A percentile compares a stretch with the other conserved stretches of the same genome.
Evolutionary conservation across 1,139 yeast species (phyloP).

Genomic region (Maudiozyma humilis): DNA sequence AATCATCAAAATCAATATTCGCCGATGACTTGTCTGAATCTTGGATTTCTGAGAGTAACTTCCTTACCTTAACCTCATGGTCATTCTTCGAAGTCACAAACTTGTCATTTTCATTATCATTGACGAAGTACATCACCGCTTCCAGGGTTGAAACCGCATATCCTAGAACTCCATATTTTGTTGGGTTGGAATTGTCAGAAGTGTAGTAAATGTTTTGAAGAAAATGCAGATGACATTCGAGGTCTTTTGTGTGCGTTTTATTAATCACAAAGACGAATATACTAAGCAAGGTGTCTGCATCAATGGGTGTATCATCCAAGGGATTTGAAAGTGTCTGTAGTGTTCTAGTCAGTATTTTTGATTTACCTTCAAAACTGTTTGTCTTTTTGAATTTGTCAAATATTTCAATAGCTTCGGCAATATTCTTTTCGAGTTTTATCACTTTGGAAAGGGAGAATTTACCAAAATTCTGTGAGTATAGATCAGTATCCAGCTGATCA

Average conservation of each 20-base stretch:
- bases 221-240: conserved; percentile 60
- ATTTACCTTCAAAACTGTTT: conserved; percentile 47
- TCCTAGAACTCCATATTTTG: conserved; percentile 44
- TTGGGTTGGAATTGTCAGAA: conserved; percentile 33
- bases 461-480: conserved; percentile 34
- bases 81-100: conserved; percentile 7
- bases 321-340: conserved; percentile 43
- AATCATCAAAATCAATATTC: conserved; percentile 2
- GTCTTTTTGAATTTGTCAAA: conserved; percentile 46
- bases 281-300: conserved; percentile 77
- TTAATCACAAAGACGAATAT: conserved; percentile 64
- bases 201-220: conserved; percentile 51
- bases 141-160: conserved; percentile 72
- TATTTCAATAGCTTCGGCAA: conserved; percentile 46
- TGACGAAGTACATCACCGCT: conserved; percentile 60
- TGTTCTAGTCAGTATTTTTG: conserved; percentile 45
- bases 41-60: conserved; percentile 23
- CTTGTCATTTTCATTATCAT: conserved; percentile 5
- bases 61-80: conserved; percentile 4
- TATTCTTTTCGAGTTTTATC: conserved; percentile 38
- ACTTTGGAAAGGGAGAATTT: conserved; percentile 28
- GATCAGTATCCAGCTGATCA: conserved; percentile 58
- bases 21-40: conserved; percentile 17
- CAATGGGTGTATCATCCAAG: conserved; percentile 34
- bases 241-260: conserved; percentile 49